phyloP scores from a whole-genome alignment of 352 stramenopile species.

The Pythium phragmiticola region DNA sequence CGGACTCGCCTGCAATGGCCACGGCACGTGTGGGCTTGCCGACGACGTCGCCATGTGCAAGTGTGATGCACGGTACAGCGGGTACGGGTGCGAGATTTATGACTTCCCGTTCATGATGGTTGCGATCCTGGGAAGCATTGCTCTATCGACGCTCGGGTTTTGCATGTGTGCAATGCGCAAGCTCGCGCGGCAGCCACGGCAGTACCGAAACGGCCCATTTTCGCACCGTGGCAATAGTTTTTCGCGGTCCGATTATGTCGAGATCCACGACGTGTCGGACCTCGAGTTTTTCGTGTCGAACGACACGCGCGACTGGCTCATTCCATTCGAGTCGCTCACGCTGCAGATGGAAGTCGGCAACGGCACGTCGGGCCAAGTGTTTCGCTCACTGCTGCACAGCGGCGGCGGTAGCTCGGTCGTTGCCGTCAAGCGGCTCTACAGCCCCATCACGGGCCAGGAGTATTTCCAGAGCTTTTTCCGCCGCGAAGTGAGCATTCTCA shows the following conservation, averaged over 20 bases:
- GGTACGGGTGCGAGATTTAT: slow-evolving; percentile 75
- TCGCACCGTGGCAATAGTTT: slow-evolving; percentile 56
- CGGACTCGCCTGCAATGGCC: slow-evolving; percentile 64
- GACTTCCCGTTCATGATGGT: slow-evolving; percentile 87
- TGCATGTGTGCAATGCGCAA: slow-evolving; percentile 87
- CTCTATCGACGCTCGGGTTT: slow-evolving; percentile 77
- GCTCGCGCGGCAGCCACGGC: slow-evolving; percentile 65
- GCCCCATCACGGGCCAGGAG: slow-evolving; percentile 81
- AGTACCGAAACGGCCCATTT: slow-evolving; percentile 47
- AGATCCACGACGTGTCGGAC: slow-evolving; percentile 85
- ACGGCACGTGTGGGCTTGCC: slow-evolving; percentile 62
- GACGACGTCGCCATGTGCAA: slow-evolving; percentile 56
- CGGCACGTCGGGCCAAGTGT: slow-evolving; percentile 89
- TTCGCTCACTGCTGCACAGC: slow-evolving; percentile 80
- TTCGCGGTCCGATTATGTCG: slow-evolving; percentile 79
- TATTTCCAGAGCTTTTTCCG: slow-evolving; percentile 91
- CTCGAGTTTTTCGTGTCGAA: slow-evolving; percentile 88
- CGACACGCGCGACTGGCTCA: slow-evolving; percentile 88
- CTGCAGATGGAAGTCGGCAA: slow-evolving; percentile 85
- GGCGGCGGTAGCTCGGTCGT: slow-evolving; percentile 82
- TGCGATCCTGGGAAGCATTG: slow-evolving; percentile 71
- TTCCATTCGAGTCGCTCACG: slow-evolving; percentile 87
- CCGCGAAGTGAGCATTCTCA: slow-evolving; percentile 85
- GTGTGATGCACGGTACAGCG: slow-evolving; percentile 75
- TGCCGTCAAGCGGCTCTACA: slow-evolving; percentile 87